A percentile compares a stretch with the other conserved stretches of the same genome.
phyloP scores from a whole-genome alignment of 208 protist species.

The Angomonas deanei region DNA sequence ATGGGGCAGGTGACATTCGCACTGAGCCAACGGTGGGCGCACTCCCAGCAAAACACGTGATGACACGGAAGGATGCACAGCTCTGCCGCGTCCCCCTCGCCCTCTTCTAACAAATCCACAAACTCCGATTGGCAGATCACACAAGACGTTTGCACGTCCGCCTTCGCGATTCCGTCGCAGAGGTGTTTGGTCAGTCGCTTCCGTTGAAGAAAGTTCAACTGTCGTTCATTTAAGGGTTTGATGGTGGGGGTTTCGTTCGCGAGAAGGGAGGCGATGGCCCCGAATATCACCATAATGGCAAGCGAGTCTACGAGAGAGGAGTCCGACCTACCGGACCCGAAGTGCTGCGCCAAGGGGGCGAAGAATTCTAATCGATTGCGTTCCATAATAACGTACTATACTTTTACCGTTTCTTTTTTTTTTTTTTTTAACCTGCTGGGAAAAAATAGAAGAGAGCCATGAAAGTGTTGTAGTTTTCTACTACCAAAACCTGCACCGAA shows the following conservation, averaged over 20 bases:
- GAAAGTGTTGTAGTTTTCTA: background rate
- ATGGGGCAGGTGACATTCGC: conserved; percentile 45
- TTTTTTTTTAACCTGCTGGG: too few relatives aligned
- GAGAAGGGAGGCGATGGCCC: too few relatives aligned
- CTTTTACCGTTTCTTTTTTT: too few relatives aligned
- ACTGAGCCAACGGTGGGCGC: conserved; percentile 42
- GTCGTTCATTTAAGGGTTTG: background rate
- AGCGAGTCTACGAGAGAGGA: too few relatives aligned
- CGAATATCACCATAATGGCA: too few relatives aligned
- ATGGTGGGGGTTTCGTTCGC: too few relatives aligned
- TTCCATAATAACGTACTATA: too few relatives aligned
- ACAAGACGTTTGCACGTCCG: background rate
- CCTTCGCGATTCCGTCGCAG: background rate
- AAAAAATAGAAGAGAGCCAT: background rate
- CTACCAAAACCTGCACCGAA: background rate
- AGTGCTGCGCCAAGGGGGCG: too few relatives aligned
- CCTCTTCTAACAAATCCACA: background rate
- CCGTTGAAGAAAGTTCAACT: background rate
- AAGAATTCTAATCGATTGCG: too few relatives aligned
- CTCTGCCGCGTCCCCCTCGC: background rate
- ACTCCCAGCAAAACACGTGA: conserved; percentile 53
- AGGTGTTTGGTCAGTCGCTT: background rate
- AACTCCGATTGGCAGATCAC: conserved; percentile 9
- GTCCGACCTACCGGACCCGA: too few relatives aligned
- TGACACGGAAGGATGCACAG: conserved; percentile 62